These are phyloP conservation scores for Penicillium verrucosum DNA, from an alignment of 2,329 filamentous ascomycete genomes.

Conservation along the genomic window DNA sequence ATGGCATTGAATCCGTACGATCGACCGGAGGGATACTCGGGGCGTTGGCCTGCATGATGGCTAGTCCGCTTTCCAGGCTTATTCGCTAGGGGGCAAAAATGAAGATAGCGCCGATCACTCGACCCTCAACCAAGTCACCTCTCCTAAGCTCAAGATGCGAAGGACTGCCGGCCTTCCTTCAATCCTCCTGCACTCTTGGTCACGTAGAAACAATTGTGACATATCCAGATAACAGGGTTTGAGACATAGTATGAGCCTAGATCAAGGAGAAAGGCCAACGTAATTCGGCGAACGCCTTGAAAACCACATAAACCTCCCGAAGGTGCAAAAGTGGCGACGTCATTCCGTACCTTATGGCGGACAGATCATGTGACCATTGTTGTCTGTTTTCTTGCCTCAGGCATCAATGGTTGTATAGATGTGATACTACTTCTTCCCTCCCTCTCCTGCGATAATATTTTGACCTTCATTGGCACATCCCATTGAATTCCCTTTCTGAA, in stretches of 20 bases:
- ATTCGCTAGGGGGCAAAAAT: background rate
- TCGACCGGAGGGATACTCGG: conserved; percentile 22
- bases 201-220: conserved; percentile 23
- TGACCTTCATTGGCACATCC: too few relatives aligned
- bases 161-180: conserved; percentile 28
- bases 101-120: conserved; percentile 5
- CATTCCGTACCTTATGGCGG: conserved; percentile 14
- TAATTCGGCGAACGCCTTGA: background rate
- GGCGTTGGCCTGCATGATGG: conserved; percentile 23
- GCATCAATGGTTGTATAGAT: background rate
- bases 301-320: background rate
- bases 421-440: too few relatives aligned
- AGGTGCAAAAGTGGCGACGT: conserved; percentile 22
- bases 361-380: conserved; percentile 5
- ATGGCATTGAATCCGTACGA: conserved; percentile 25
- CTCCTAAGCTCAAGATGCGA: conserved; percentile 19
- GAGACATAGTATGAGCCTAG: conserved; percentile 12
- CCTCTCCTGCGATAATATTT: too few relatives aligned
- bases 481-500: too few relatives aligned
- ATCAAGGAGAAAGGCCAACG: background rate
- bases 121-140: conserved; percentile 10
- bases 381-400: background rate
- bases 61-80: background rate
- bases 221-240: conserved; percentile 21
- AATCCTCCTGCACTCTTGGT: conserved; percentile 24